Base-by-base conservation (phyloP, 345 rosid species). In the Eucalyptus pauciflora region DNA sequence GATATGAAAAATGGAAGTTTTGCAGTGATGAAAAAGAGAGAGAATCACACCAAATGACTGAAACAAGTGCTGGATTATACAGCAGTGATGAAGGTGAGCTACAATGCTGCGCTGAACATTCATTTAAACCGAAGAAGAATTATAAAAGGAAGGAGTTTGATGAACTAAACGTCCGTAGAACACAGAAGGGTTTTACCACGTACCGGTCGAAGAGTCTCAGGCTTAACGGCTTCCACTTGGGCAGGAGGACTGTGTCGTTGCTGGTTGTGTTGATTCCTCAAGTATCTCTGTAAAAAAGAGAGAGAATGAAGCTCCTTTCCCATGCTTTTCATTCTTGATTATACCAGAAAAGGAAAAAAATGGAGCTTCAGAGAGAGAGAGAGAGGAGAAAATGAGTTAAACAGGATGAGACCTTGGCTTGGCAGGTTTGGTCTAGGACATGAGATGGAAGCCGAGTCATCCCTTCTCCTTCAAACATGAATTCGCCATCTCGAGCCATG, bases 371-470 rank as follows among this genome's bases (percentile, higher is more conserved):
- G 7, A 69, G 79, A 60, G 64, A 58, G 29, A n/a, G 69, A 27
- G 69, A 29, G 17, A 14, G 76, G 7, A 10, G 7, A 69, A 37
- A 69, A 31, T 15, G 79, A 69, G 81, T 8, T 51, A 86, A 51
- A n/a, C 17, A 51, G 56, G 24, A 50, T 86, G 87, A 85, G 46
- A 91, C 92, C 94, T 90, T 88, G 52, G 45, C 60, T 54, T 54
- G 48, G 37, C 91, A 56, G 2, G 95, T 94, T 86, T 95, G 95
- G 8, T 94, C 91, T 1, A 91, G 91, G 90, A 90, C 91, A 85
- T 89, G 94, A n/a, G 96, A 94, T 79, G 97, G 95, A 48, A 90
- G 89, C 92, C 95, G 91, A 64, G 92, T 88, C 43, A 91, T 90
- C 89, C 91, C 29, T 76, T 76, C 95, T 91, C 95, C 94, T 89